A percentile compares a stretch with the other conserved stretches of the same genome.
Evolutionary conservation across 2,329 filamentous ascomycete species (phyloP).

Genomic region (Nothopassalora personata): DNA sequence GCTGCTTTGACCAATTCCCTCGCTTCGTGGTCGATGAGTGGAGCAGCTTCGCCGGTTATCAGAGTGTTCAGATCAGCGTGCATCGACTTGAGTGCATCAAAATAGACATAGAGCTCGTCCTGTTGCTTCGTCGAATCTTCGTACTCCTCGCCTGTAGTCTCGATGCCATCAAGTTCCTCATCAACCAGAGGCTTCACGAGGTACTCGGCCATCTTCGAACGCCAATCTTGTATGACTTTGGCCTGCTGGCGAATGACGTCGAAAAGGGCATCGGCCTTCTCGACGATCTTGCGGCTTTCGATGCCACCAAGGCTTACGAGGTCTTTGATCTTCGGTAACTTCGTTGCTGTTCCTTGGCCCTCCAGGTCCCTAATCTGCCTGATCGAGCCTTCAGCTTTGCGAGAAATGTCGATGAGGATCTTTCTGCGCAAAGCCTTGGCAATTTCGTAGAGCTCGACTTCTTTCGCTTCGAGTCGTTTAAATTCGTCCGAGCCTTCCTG

Average conservation of each 20-base stretch:
- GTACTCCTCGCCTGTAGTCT: constrained; percentile 84
- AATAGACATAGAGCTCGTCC: constrained; percentile 82
- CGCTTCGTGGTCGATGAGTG: constrained; percentile 68
- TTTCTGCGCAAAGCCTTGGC: constrained; percentile 75
- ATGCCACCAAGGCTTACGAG: constrained; percentile 58
- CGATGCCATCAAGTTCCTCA: constrained; percentile 63
- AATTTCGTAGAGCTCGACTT: constrained; percentile 67
- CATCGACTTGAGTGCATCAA: constrained; percentile 68
- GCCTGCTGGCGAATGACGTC: constrained; percentile 67
- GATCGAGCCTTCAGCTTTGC: constrained; percentile 62
- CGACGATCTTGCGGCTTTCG: constrained; percentile 62
- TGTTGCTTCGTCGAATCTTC: constrained; percentile 80
- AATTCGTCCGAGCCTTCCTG: constrained; percentile 63
- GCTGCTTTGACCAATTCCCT: constrained; percentile 36
- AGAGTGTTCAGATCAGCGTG: constrained; percentile 74
- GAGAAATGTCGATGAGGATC: constrained; percentile 58
- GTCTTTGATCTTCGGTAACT: constrained; percentile 43
- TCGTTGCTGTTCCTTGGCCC: constrained; percentile 51
- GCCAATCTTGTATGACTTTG: constrained; percentile 66
- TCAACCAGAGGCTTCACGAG: constrained; percentile 74
- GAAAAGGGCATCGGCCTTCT: constrained; percentile 61
- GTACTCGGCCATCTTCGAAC: constrained; percentile 65
- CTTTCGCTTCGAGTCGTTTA: constrained; percentile 60
- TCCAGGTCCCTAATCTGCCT: constrained; percentile 45
- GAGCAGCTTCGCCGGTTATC: constrained; percentile 71